phyloP scores from a whole-genome alignment of 2,329 filamentous ascomycete genomes.

The Westerdykella sp. region DNA sequence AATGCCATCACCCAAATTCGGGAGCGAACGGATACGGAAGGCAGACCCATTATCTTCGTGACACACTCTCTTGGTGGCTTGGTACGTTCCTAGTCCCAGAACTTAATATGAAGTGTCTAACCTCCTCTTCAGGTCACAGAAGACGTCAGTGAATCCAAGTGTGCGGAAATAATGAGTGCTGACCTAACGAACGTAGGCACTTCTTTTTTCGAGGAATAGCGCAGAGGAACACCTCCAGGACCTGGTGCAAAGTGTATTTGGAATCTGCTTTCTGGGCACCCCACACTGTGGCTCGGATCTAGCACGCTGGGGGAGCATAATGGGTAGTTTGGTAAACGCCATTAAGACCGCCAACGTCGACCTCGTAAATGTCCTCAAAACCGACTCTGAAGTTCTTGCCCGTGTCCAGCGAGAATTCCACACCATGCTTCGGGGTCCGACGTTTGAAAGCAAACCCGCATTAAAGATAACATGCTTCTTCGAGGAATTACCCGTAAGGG shows the following conservation, averaged over 20 bases:
- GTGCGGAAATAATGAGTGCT: not conserved
- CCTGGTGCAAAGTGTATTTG: constrained; percentile 1
- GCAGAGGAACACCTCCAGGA: constrained; percentile 1
- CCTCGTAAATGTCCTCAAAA: constrained; percentile 11
- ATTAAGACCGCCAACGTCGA: not conserved
- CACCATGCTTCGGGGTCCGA: constrained; percentile 15
- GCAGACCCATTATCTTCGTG: constrained; percentile 28
- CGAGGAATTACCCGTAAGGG: constrained; percentile 1
- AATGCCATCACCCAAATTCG: constrained; percentile 18
- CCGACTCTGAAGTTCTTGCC: constrained; percentile 25
- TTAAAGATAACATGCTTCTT: constrained; percentile 4
- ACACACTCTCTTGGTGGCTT: constrained; percentile 29
- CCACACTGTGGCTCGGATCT: constrained; percentile 8
- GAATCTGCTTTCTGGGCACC: constrained; percentile 8
- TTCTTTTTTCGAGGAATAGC: not conserved
- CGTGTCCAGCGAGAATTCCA: constrained; percentile 27
- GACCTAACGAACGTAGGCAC: not conserved
- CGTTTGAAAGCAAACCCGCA: not conserved
- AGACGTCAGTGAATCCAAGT: not conserved
- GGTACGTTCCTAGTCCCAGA: no score
- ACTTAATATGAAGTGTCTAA: no score
- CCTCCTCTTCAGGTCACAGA: not conserved
- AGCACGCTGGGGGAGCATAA: constrained; percentile 3
- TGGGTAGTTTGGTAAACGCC: not conserved
- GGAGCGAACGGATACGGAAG: constrained; percentile 17